phyloP scores from a whole-genome alignment of 2,329 filamentous ascomycete genomes.

The Kalmusia sp. region DNA sequence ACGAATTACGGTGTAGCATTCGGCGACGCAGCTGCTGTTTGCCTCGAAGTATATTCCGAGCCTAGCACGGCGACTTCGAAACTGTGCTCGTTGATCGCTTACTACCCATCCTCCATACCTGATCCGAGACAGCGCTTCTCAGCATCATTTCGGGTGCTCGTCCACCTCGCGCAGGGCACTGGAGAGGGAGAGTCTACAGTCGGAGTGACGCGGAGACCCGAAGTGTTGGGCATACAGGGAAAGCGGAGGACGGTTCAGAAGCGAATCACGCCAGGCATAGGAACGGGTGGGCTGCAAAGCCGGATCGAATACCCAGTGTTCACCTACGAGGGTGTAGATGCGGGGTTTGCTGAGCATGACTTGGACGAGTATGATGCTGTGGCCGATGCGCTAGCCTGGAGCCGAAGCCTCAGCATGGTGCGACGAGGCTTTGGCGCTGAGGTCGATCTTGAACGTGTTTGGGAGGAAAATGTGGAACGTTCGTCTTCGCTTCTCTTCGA shows the following conservation, averaged over 20 bases:
- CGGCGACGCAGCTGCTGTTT: constrained; percentile 66
- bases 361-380: constrained; percentile 71
- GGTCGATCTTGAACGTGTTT: constrained; percentile 53
- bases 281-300: constrained; percentile 53
- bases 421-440: constrained; percentile 65
- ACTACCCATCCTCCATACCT: constrained; percentile 68
- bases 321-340: constrained; percentile 62
- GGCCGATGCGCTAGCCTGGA: constrained; percentile 71
- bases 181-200: constrained; percentile 49
- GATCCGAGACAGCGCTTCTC: constrained; percentile 55
- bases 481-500: constrained; percentile 4
- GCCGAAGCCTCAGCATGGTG: constrained; percentile 66
- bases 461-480: constrained; percentile 52
- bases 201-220: constrained; percentile 57
- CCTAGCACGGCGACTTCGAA: constrained; percentile 57
- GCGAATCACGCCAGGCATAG: constrained; percentile 58
- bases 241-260: constrained; percentile 58
- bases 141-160: constrained; percentile 56
- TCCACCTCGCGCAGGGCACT: constrained; percentile 61
- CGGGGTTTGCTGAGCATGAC: constrained; percentile 76
- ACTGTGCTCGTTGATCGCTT: constrained; percentile 66
- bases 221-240: constrained; percentile 61
- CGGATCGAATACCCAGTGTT: constrained; percentile 57
- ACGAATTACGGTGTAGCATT: constrained; percentile 56
- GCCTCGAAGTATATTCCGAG: constrained; percentile 64